phyloP scores from a whole-genome alignment of 2,329 filamentous ascomycete genomes.

The Scedosporium minutisporum region DNA sequence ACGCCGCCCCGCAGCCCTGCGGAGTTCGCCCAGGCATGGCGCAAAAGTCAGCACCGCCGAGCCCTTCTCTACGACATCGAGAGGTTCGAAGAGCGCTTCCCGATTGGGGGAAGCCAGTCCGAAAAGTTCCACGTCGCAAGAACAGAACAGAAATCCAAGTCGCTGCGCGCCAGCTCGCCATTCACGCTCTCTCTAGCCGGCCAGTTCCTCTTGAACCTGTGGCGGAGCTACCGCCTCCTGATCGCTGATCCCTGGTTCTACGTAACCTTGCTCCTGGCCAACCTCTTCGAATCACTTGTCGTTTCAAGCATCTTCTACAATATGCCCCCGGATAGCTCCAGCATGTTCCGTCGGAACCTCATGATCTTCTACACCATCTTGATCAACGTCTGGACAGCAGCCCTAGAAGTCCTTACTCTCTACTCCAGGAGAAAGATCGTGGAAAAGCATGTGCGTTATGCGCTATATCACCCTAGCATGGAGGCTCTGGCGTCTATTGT shows the following conservation, averaged over 20 bases:
- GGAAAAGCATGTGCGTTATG: constrained; percentile 29
- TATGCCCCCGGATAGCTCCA: constrained; percentile 27
- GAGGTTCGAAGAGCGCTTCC: constrained; percentile 14
- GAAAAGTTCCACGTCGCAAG: constrained; percentile 17
- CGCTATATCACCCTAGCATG: constrained; percentile 26
- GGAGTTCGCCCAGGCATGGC: constrained; percentile 28
- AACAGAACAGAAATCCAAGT: constrained; percentile 17
- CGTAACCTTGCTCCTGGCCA: constrained; percentile 27
- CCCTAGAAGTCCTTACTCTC: constrained; percentile 26
- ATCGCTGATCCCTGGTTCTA: constrained; percentile 16
- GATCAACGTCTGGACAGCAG: constrained; percentile 36
- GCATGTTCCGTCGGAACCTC: constrained; percentile 35
- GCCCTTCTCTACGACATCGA: constrained; percentile 20
- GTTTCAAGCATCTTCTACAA: constrained; percentile 43
- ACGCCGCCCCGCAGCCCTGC: constrained; percentile 23
- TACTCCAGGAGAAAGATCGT: constrained; percentile 27
- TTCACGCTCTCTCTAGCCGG: constrained; percentile 37
- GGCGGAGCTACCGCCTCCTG: constrained; percentile 15
- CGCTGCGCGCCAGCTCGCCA: constrained; percentile 34
- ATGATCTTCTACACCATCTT: constrained; percentile 45
- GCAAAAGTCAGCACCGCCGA: constrained; percentile 16
- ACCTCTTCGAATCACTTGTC: constrained; percentile 39
- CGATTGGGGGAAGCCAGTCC: constrained; percentile 14
- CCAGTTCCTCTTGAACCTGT: constrained; percentile 34
- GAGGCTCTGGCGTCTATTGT: constrained; percentile 16